Percentiles rank a stretch among this genome's conserved stretches.
Conservation (phyloP, 2,329 filamentous ascomycete species). For the Penicillium brevicompactum region DNA sequence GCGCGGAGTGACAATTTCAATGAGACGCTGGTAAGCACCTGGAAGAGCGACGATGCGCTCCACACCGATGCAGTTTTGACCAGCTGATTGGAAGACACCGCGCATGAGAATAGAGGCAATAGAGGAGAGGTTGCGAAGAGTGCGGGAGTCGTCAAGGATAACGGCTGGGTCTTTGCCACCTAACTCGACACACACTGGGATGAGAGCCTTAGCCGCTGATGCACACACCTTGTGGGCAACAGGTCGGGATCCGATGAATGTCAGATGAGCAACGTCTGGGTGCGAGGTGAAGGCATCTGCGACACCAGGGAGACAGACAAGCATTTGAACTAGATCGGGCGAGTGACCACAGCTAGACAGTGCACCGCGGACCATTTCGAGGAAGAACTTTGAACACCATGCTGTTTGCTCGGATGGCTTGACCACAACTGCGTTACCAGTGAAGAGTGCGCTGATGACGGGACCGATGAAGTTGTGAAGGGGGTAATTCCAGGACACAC, state of each 20-base stretch:
- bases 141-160: slow-evolving; percentile 75
- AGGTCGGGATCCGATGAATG: slow-evolving; percentile 88
- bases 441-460: slow-evolving; percentile 85
- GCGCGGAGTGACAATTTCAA: slow-evolving; percentile 70
- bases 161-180: slow-evolving; percentile 95
- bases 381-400: slow-evolving; percentile 86
- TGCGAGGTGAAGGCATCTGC: slow-evolving; percentile 84
- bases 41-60: slow-evolving; percentile 86
- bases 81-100: slow-evolving; percentile 90
- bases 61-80: slow-evolving; percentile 97
- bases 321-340: slow-evolving; percentile 76
- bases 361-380: slow-evolving; percentile 74
- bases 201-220: slow-evolving; percentile 83
- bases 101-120: slow-evolving; percentile 84
- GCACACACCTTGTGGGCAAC: slow-evolving; percentile 87
- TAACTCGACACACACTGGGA: slow-evolving; percentile 84
- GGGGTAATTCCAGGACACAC: slow-evolving; percentile 96
- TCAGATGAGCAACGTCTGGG: slow-evolving; percentile 80
- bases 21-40: slow-evolving; percentile 71
- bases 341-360: slow-evolving; percentile 81
- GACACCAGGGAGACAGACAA: slow-evolving; percentile 84
- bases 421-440: slow-evolving; percentile 88
- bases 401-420: slow-evolving; percentile 96
- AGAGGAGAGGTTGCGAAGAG: slow-evolving; percentile 60
- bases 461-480: slow-evolving; percentile 95